Evolutionary conservation across 2,329 filamentous ascomycete species (phyloP).

Genomic region (Cladophialophora carrionii): DNA sequence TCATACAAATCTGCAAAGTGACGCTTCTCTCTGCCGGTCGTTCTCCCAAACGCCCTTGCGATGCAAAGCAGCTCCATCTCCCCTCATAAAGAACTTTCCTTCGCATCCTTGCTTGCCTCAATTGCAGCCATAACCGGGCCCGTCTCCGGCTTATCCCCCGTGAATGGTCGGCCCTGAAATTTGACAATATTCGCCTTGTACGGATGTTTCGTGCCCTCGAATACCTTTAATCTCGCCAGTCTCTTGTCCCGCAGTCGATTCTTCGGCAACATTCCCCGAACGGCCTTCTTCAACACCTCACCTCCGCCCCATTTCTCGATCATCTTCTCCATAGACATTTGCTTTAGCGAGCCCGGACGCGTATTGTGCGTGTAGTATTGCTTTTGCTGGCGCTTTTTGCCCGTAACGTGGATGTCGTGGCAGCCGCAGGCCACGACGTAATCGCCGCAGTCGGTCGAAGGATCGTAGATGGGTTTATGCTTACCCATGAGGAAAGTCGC

Average conservation of each 20-base stretch:
- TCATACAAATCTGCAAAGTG: slow-evolving; percentile 21
- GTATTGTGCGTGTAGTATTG: slow-evolving; percentile 95
- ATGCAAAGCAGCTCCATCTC: slow-evolving; percentile 16
- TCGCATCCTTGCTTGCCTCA: slow-evolving; percentile 25
- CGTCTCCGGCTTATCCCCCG: slow-evolving; percentile 14
- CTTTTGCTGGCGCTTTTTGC: slow-evolving; percentile 91
- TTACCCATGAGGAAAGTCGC: slow-evolving; percentile 73
- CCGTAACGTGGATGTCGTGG: slow-evolving; percentile 81
- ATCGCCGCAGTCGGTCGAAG: slow-evolving; percentile 97
- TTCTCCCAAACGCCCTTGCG: slow-evolving; percentile 5
- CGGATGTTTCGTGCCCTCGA: slow-evolving; percentile 89
- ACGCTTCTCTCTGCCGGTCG: neutral
- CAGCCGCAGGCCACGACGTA: slow-evolving; percentile 96
- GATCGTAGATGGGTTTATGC: slow-evolving; percentile 97
- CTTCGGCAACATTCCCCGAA: slow-evolving; percentile 97
- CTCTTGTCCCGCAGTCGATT: slow-evolving; percentile 88
- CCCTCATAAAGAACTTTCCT: slow-evolving; percentile 10
- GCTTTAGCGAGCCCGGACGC: slow-evolving; percentile 79
- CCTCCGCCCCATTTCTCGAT: slow-evolving; percentile 92
- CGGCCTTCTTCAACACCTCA: slow-evolving; percentile 87
- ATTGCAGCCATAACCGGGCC: slow-evolving; percentile 33
- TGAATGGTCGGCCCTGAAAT: slow-evolving; percentile 62
- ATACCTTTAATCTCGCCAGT: slow-evolving; percentile 87
- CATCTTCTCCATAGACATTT: slow-evolving; percentile 91
- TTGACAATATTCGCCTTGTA: slow-evolving; percentile 85